Evolutionary conservation across 2,329 filamentous ascomycete species (phyloP), one percentile per base, ranked within the genome.

Genomic region (Sphaerulina musiva): DNA sequence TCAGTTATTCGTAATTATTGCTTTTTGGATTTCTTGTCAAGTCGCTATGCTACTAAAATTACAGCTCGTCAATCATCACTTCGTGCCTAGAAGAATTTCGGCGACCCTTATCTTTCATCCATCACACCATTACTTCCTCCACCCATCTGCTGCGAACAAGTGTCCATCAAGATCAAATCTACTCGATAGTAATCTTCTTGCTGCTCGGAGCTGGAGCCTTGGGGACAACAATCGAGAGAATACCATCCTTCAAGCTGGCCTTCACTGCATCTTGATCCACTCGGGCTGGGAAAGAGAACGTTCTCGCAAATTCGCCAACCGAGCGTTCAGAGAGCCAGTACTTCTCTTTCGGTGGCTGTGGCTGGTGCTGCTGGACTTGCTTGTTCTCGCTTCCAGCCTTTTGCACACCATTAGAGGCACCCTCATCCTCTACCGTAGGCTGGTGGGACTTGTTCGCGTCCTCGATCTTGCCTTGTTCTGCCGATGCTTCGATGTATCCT

Each of bases 301-400:
- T 74, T 62, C 81, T 76, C 56, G 78, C 75, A 71, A 84, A 84
- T 51, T 79, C 76, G 59, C 81, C 81, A 10, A 81, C 72, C 0
- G 74, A 76, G 61, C 81, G 79, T 68, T 84, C 81, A 50, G 72
- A 76, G 51, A 82, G 74, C 87, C 87, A 92, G 78, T 84, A 91
- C 72, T 82, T 84, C 45, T 58, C 58, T 45, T 60, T 50, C 43
- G 40, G 45, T 31, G 44, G 32, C 26, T 47, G 42, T 9, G 46
- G 49, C n/a, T 46, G 42, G 23, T 45, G 42, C 26, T 29, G 5
- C 34, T 62, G 51, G 42, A 62, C 47, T 14, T 59, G 59, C 44
- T 74, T 44, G 41, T 60, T 70, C 43, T 74, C 71, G 17, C 67
- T 67, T 38, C 67, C 63, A 34, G 59, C 58, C 49, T 60, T 62